Evolutionary conservation across 148 eudicot species (phyloP).

Genomic region (Polygonum maritimum): DNA sequence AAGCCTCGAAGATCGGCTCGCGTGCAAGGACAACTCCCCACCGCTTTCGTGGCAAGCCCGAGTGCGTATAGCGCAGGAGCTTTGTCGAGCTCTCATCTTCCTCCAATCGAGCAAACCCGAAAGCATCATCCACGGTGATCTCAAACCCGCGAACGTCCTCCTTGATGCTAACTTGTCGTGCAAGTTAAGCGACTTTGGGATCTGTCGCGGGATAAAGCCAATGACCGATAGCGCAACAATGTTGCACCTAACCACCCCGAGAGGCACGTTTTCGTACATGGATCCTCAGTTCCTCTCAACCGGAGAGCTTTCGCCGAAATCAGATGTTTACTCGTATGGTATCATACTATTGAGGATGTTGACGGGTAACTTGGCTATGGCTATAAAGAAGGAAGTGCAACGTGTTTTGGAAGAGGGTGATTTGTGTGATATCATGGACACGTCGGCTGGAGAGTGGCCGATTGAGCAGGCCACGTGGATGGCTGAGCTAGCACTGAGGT

Average conservation of each 20-base stretch:
- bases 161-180: slow-evolving; percentile 49
- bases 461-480: slow-evolving; percentile 78
- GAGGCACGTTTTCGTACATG: slow-evolving; percentile 63
- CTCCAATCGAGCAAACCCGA: slow-evolving; percentile 59
- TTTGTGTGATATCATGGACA: slow-evolving; percentile 46
- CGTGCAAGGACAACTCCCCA: slow-evolving; percentile 55
- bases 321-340: slow-evolving; percentile 84
- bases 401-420: slow-evolving; percentile 47
- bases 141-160: slow-evolving; percentile 65
- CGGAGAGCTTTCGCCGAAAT: slow-evolving; percentile 66
- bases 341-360: slow-evolving; percentile 58
- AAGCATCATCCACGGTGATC: slow-evolving; percentile 54
- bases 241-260: slow-evolving; percentile 43
- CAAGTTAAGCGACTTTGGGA: slow-evolving; percentile 78
- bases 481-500: slow-evolving; percentile 58
- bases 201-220: slow-evolving; percentile 38
- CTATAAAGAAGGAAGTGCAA: slow-evolving; percentile 58
- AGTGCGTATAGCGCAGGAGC: slow-evolving; percentile 67
- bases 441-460: slow-evolving; percentile 97
- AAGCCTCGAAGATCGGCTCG: slow-evolving; percentile 80
- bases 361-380: slow-evolving; percentile 59
- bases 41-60: slow-evolving; percentile 82
- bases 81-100: slow-evolving; percentile 70
- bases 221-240: slow-evolving; percentile 24
- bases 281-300: slow-evolving; percentile 62